Percentiles rank a stretch among this genome's conserved stretches.
These are phyloP conservation scores for Cercospora brassicicola DNA, from an alignment of 2,329 filamentous ascomycete species.

Conservation along the genomic window DNA sequence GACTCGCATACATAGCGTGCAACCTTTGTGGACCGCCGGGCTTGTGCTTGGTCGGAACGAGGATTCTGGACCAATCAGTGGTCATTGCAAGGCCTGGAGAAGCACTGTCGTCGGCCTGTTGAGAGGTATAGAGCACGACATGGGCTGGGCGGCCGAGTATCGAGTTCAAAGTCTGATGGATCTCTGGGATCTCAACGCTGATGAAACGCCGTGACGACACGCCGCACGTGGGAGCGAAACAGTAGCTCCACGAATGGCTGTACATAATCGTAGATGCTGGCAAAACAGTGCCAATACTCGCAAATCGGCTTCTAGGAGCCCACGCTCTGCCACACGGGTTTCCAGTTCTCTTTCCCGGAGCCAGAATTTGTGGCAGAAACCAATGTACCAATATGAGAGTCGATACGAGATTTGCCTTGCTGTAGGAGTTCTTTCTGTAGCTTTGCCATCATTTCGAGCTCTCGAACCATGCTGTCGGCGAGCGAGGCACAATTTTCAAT, in stretches of 20 bases:
- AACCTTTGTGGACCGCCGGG: constrained; percentile 62
- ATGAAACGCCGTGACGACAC: neutral
- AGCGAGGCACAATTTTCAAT: constrained; percentile 52
- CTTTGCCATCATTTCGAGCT: constrained; percentile 62
- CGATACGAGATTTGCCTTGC: constrained; percentile 62
- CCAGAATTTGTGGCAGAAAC: constrained; percentile 10
- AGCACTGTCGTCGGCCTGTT: constrained; percentile 57
- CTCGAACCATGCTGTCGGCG: constrained; percentile 61
- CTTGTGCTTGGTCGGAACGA: constrained; percentile 56
- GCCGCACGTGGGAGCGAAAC: neutral
- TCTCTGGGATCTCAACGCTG: constrained; percentile 42
- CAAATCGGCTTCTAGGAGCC: neutral
- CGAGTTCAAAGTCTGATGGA: constrained; percentile 56
- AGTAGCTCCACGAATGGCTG: neutral
- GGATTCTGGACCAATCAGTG: constrained; percentile 23
- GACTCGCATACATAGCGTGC: constrained; percentile 55
- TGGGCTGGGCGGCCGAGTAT: constrained; percentile 63
- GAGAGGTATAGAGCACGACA: constrained; percentile 60
- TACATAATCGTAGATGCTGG: neutral
- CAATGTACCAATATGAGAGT: constrained; percentile 32
- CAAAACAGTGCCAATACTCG: neutral
- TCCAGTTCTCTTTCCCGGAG: constrained; percentile 29
- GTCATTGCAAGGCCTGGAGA: constrained; percentile 49
- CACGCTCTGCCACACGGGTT: constrained; percentile 33
- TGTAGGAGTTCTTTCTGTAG: constrained; percentile 60